Conservation (phyloP, 2,329 filamentous ascomycete genomes). For the Grosmannia penicillata region DNA sequence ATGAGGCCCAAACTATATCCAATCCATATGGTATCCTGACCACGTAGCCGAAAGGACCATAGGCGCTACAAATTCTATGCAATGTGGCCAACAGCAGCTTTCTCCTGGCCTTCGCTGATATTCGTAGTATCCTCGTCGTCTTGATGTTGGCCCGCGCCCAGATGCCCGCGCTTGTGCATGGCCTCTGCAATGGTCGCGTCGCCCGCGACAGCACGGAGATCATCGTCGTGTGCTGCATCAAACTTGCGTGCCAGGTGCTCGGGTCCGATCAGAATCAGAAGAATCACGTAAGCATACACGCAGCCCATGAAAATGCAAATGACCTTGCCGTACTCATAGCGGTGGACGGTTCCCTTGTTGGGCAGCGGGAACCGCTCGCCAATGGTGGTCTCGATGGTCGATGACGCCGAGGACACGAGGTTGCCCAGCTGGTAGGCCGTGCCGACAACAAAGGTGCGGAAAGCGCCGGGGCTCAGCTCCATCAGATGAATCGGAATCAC, state of each 20-base stretch:
- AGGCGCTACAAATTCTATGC: neutral
- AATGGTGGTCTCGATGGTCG: slow-evolving; percentile 62
- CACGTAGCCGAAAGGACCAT: too few relatives aligned
- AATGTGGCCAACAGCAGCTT: neutral
- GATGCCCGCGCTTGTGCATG: slow-evolving; percentile 10
- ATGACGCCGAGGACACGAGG: slow-evolving; percentile 52
- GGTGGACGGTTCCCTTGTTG: slow-evolving; percentile 25
- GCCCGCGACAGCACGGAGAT: slow-evolving; percentile 30
- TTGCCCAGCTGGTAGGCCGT: slow-evolving; percentile 68
- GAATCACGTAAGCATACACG: slow-evolving; percentile 51
- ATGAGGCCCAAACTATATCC: too few relatives aligned
- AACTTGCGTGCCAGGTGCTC: slow-evolving; percentile 37
- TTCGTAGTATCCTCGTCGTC: slow-evolving; percentile 11
- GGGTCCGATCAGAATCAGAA: slow-evolving; percentile 48
- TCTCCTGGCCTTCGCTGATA: slow-evolving; percentile 3
- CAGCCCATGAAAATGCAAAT: slow-evolving; percentile 88
- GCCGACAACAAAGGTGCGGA: slow-evolving; percentile 62
- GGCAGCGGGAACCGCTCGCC: slow-evolving; percentile 62
- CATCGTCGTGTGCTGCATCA: slow-evolving; percentile 32
- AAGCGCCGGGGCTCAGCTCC: slow-evolving; percentile 57
- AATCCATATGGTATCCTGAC: too few relatives aligned
- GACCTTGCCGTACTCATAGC: slow-evolving; percentile 67
- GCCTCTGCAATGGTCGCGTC: slow-evolving; percentile 18
- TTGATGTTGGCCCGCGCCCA: slow-evolving; percentile 9
- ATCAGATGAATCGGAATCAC: slow-evolving; percentile 67